These are phyloP conservation scores for Pseudoturritis turrita DNA, from an alignment of 345 rosid genomes.

Conservation along the genomic window DNA sequence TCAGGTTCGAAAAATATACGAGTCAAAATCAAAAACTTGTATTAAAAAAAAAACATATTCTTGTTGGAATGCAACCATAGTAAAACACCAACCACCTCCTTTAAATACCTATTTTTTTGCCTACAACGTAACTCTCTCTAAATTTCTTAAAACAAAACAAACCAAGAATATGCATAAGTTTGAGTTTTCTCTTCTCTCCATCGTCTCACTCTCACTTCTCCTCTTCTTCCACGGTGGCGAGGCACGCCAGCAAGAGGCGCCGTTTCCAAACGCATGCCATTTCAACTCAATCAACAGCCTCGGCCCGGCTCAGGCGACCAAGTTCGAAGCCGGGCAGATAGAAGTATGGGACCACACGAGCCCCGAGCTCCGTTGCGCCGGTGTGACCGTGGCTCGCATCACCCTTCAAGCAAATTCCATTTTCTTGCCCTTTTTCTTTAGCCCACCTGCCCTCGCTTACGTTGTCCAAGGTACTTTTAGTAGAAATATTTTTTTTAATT, in stretches of 20 bases:
- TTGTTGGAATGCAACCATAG: not conserved
- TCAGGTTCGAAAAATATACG: not conserved
- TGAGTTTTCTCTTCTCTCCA: constrained; percentile 23
- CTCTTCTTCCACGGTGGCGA: constrained; percentile 33
- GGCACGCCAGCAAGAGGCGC: constrained; percentile 27
- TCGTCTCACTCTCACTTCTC: constrained; percentile 37
- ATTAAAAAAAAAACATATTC: no score
- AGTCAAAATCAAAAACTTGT: not conserved
- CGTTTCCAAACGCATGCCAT: constrained; percentile 40
- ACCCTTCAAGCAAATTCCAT: constrained; percentile 54
- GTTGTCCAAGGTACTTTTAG: constrained; percentile 42
- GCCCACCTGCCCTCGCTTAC: constrained; percentile 44
- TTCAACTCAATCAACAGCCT: constrained; percentile 40
- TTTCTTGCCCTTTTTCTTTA: constrained; percentile 45
- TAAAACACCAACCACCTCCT: constrained; percentile 1
- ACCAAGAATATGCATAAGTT: constrained; percentile 19
- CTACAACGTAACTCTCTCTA: not conserved
- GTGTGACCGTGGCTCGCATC: constrained; percentile 43
- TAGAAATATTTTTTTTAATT: not conserved
- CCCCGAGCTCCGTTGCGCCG: constrained; percentile 55
- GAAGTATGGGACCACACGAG: constrained; percentile 57
- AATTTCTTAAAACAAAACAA: not conserved
- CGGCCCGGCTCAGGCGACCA: constrained; percentile 36
- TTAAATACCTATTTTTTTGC: not conserved
- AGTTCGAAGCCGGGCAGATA: constrained; percentile 49